These are phyloP conservation scores for Conringia planisiliqua DNA, from an alignment of 345 rosid genomes.

Conservation along the genomic window DNA sequence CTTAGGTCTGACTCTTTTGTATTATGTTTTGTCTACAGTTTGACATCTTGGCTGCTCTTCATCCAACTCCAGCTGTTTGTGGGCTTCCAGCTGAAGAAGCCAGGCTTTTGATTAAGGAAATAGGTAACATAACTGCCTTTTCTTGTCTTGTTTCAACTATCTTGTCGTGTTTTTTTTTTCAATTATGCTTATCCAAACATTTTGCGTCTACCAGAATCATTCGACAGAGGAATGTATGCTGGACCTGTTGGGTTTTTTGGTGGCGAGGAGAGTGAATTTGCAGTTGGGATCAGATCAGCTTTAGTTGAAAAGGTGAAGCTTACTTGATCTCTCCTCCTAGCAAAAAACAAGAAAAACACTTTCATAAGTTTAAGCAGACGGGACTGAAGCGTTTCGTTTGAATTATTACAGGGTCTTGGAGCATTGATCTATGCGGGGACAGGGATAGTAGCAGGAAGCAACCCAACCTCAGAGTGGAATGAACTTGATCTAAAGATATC, in stretches of 20 bases:
- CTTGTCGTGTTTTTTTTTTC: not conserved
- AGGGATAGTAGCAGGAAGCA: constrained; percentile 87
- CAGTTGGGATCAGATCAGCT: constrained; percentile 94
- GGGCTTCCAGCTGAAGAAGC: constrained; percentile 95
- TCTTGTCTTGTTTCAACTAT: not conserved
- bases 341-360: not conserved
- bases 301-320: constrained; percentile 69
- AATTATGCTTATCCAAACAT: constrained; percentile 3
- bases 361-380: not conserved
- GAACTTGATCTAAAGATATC: constrained; percentile 94
- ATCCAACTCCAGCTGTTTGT: constrained; percentile 96
- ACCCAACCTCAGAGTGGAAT: constrained; percentile 84
- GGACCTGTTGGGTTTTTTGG: constrained; percentile 98
- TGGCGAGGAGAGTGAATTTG: constrained; percentile 93
- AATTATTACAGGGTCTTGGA: constrained; percentile 57
- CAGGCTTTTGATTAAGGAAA: constrained; percentile 68
- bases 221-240: constrained; percentile 96
- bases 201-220: constrained; percentile 46
- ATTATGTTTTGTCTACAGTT: constrained; percentile 43
- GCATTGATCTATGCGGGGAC: constrained; percentile 91
- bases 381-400: not conserved
- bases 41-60: constrained; percentile 75
- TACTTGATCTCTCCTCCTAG: not conserved
- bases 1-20: not conserved
- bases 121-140: constrained; percentile 43